A percentile compares a stretch with the other conserved stretches of the same genome.
Conservation (phyloP, 73 alveolate genomes). For the Diophrys appendiculata region DNA sequence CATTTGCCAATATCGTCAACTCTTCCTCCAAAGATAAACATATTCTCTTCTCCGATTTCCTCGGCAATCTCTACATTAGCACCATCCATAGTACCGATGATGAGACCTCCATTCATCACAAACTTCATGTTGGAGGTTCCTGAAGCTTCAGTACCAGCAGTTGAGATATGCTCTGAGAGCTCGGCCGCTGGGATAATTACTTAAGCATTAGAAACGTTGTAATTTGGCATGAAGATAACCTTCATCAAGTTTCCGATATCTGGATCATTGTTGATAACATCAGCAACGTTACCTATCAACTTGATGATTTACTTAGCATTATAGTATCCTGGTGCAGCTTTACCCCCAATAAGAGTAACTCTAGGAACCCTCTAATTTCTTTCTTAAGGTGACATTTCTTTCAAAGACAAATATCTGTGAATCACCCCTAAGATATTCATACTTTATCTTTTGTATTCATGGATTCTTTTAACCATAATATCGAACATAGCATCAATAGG, state of each 20-base stretch:
- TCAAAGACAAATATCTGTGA: constrained; percentile 74
- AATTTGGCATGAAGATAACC: constrained; percentile 94
- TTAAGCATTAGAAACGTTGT: constrained; percentile 94
- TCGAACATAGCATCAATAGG: constrained; percentile 63
- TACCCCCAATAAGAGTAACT: constrained; percentile 94
- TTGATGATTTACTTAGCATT: constrained; percentile 97
- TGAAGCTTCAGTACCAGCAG: constrained; percentile 98
- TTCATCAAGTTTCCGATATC: constrained; percentile 86
- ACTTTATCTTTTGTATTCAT: constrained; percentile 97
- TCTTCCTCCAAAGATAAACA: constrained; percentile 89
- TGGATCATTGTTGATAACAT: constrained; percentile 89
- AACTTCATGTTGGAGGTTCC: constrained; percentile 95
- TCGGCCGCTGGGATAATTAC: constrained; percentile 99
- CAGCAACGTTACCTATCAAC: constrained; percentile 89
- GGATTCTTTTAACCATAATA: constrained; percentile 94
- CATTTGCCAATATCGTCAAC: constrained; percentile 76
- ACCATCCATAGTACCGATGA: constrained; percentile 98
- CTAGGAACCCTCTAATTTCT: constrained; percentile 77
- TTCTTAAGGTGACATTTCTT: constrained; percentile 77
- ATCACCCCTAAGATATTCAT: constrained; percentile 88
- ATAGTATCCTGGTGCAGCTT: constrained; percentile 98
- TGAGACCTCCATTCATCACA: constrained; percentile 96
- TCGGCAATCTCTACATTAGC: constrained; percentile 98
- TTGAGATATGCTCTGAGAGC: constrained; percentile 94
- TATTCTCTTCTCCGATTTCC: constrained; percentile 93